Base-by-base conservation (phyloP, 257 asterid species). In the Rehmannia glutinosa region DNA sequence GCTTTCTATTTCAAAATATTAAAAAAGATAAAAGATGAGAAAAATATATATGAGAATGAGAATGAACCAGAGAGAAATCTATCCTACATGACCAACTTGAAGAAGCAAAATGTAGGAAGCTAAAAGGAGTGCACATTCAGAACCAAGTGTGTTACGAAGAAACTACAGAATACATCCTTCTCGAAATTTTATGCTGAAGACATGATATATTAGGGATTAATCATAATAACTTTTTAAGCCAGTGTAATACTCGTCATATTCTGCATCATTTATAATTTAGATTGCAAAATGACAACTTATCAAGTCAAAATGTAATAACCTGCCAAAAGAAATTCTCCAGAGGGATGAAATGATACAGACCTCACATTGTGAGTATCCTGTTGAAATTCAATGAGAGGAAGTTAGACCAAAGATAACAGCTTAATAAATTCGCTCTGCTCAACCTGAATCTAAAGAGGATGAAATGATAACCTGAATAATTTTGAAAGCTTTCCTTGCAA, bases 291-390 rank as follows among this genome's bases (percentile, higher is more conserved):
- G 24, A 62, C 68, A 39, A 12, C 25, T 42, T 13, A 30, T 20
- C 27, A 35, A 27, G 45, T 47, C 66, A 51, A 65, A 72, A 77
- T 56, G 64, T 67, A 78, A 59, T 74, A 47, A 88, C 97, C 97
- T 87, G 97, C 96, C 82, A 90, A 77, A 75, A 87, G 78, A 72
- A 74, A 87, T 56, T 81, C 84, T 70, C 95, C 95, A 1, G 89
- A 87, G 56, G 95, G 91, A 50, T 87, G 95, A 73, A 84, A 84
- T 62, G 91, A 84, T 19, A 87, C 88, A 60, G 95, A 87, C 78
- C 91, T 78, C 80, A 87, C 91, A 57, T 78, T 75, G 70, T 87
- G 91, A 47, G 95, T 87, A 77, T 87, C 95, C 95, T 87, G 87
- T 74, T 47, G 47, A 71, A 46, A 62, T 43, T 16, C 42, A 6